These are phyloP conservation scores for Spongospora subterranea DNA, from an alignment of 208 protist species.

Conservation along the genomic window DNA sequence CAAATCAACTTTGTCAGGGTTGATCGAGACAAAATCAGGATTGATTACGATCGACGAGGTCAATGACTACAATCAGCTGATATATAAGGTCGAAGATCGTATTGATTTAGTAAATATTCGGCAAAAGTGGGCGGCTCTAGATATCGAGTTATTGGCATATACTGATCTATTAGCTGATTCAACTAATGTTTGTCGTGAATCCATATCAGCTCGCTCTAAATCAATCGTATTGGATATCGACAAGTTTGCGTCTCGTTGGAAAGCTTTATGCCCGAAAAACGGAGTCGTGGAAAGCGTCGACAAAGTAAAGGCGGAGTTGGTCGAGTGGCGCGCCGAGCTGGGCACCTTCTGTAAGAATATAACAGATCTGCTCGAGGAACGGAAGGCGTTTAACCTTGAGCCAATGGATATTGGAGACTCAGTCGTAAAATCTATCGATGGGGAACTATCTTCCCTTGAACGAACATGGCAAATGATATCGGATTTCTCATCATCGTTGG, in stretches of 20 bases:
- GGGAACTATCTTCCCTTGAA: slow-evolving; percentile 54
- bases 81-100: slow-evolving; percentile 81
- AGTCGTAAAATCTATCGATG: slow-evolving; percentile 76
- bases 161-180: slow-evolving; percentile 88
- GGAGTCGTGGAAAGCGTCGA: slow-evolving; percentile 75
- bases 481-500: slow-evolving; percentile 82
- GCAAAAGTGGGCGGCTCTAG: slow-evolving; percentile 86
- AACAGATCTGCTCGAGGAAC: slow-evolving; percentile 81
- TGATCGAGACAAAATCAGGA: neutral
- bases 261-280: slow-evolving; percentile 90
- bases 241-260: slow-evolving; percentile 88
- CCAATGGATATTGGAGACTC: slow-evolving; percentile 84
- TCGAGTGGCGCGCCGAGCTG: neutral
- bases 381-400: slow-evolving; percentile 82
- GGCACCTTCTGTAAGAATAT: slow-evolving; percentile 70
- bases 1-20: neutral
- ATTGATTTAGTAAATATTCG: slow-evolving; percentile 82
- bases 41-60: slow-evolving; percentile 68
- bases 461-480: slow-evolving; percentile 44
- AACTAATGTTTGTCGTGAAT: slow-evolving; percentile 77
- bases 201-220: slow-evolving; percentile 79
- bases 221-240: slow-evolving; percentile 82
- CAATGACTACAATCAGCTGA: slow-evolving; percentile 87
- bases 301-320: slow-evolving; percentile 56
- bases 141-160: slow-evolving; percentile 85